Evolutionary conservation across 306 rosid species (phyloP).

Genomic region (Castanea sativa): DNA sequence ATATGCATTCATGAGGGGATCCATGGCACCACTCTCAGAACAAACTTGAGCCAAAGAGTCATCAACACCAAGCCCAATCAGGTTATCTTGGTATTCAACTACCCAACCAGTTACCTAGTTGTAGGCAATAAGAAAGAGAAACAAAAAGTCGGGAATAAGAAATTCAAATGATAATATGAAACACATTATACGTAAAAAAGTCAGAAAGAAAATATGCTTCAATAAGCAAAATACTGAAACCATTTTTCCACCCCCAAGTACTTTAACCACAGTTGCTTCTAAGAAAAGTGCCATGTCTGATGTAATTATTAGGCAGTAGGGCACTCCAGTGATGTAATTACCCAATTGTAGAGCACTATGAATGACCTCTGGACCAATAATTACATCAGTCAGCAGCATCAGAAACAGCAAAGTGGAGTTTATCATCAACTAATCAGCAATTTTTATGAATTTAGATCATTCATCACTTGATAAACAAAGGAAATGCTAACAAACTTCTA

Average conservation of each 20-base stretch:
- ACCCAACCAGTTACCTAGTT: slow-evolving; percentile 97
- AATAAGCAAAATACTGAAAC: background rate
- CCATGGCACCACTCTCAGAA: slow-evolving; percentile 99
- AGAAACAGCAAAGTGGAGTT: background rate
- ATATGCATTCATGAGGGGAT: slow-evolving; percentile 94
- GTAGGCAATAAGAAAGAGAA: slow-evolving; percentile 11
- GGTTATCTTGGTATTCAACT: slow-evolving; percentile 90
- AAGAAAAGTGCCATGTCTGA: background rate
- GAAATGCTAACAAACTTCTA: background rate
- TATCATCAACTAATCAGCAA: background rate
- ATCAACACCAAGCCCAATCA: slow-evolving; percentile 92
- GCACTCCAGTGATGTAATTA: background rate
- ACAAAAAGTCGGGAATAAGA: background rate
- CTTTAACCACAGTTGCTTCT: background rate
- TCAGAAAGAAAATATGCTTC: slow-evolving; percentile 1
- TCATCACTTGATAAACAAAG: background rate
- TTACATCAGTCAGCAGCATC: background rate
- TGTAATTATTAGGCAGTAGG: background rate
- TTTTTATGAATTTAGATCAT: background rate
- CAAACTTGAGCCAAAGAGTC: slow-evolving; percentile 96
- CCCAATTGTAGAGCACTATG: background rate
- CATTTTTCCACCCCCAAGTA: background rate
- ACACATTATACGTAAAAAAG: background rate
- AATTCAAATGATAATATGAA: slow-evolving; percentile 6
- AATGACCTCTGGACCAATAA: background rate